Base-by-base conservation (phyloP, 768 basidiomycete genomes). In the Coprinopsis cinerea region DNA sequence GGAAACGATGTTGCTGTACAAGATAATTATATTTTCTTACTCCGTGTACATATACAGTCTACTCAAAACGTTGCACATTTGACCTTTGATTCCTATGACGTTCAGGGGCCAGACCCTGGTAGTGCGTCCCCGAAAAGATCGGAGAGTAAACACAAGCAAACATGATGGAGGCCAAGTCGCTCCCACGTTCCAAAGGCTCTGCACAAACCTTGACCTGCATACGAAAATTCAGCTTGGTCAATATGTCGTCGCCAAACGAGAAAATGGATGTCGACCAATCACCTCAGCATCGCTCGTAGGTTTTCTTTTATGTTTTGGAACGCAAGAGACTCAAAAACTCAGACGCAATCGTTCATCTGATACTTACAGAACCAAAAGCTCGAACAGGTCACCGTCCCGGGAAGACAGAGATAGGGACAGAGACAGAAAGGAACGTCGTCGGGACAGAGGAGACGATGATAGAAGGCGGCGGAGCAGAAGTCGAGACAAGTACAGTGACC, bases 291-390 rank as follows among this genome's bases (percentile, higher is more conserved):
- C 81, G 76, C 59, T 82, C 81, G 83, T 85, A 58, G 49, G 82
- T n/a, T 39, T 27, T 34, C 30, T 47, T 28, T 20, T 25, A 46
- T 32, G 36, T 52, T 45, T 49, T 48, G 25, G 41, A 26, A 46
- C 54, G 49, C 23, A 41, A 6, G 24, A 11, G 23, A 9, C 4
- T 26, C 20, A 11, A 25, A 26, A 26, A 39, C 25, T 20, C 52
- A 82, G 83, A 53, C 82, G 85, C 57, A 84, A 84, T 61, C 79
- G 81, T 63, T 88, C 88, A 2, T 81, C 82, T 30, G 87, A 88
- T 62, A 90, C 87, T 9, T 79, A 81, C 56, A 80, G 78, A 37
- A 88, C 86, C 18, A 76, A 73, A 56, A 76, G 77, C 51, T 89
- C 87, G 41, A 85, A 88, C 58, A 75, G 80, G 53, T 91, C 89